Conservation (phyloP, 768 basidiomycete species). For the Symmetrospora coprosmae region DNA sequence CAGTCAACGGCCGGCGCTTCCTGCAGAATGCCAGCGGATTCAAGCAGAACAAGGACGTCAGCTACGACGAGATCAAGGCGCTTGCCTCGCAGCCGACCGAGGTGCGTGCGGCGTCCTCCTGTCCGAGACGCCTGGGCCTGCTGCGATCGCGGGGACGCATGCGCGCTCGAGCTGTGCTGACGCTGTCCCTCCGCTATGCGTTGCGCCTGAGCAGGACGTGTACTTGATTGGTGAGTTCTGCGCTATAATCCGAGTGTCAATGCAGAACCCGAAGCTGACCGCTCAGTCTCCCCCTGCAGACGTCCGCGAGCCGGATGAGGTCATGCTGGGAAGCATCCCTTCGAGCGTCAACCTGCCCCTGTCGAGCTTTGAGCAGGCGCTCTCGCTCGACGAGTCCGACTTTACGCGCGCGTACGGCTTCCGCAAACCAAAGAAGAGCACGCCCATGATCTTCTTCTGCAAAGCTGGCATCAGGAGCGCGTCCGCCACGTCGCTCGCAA, state of each 20-base stretch:
- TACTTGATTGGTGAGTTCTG: conserved; percentile 24
- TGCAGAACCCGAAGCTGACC: not conserved
- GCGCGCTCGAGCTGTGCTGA: too few species aligned
- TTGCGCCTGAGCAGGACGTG: conserved; percentile 24
- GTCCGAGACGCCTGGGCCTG: too few species aligned
- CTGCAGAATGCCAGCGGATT: not conserved
- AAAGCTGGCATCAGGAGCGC: conserved; percentile 71
- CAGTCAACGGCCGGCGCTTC: too few species aligned
- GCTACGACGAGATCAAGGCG: conserved; percentile 68
- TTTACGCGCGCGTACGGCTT: conserved; percentile 59
- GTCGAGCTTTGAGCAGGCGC: conserved; percentile 53
- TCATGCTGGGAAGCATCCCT: conserved; percentile 80
- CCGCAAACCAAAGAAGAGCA: conserved; percentile 53
- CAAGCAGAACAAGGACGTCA: conserved; percentile 37
- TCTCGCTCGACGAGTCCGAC: conserved; percentile 45
- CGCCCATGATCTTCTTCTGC: conserved; percentile 80
- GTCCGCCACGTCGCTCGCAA: conserved; percentile 42
- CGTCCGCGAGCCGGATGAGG: conserved; percentile 86
- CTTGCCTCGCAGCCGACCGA: conserved; percentile 55
- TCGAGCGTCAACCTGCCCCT: conserved; percentile 81
- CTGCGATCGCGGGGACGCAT: too few species aligned
- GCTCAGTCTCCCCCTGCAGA: conserved; percentile 56
- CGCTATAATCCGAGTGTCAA: not conserved
- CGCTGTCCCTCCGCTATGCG: too few species aligned
- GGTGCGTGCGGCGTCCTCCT: too few species aligned